Percentiles rank a stretch among this genome's conserved stretches.
phyloP scores from a whole-genome alignment of 2,329 filamentous ascomycete species.

The Ophiostoma sp. region DNA sequence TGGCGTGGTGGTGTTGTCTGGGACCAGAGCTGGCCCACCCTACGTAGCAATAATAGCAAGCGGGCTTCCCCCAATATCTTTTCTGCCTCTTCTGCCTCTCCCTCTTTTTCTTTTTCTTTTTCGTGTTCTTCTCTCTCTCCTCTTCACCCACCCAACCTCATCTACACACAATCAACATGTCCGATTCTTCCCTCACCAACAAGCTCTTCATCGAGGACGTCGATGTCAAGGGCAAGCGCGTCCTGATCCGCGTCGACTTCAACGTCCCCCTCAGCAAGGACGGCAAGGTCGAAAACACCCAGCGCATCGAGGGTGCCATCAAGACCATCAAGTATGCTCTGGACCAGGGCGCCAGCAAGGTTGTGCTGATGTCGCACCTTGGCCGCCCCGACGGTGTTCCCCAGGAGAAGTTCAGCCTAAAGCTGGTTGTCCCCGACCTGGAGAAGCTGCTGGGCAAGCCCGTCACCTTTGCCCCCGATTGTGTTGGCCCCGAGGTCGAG shows the following conservation, averaged over 20 bases:
- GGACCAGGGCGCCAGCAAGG: slow-evolving; percentile 83
- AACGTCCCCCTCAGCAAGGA: slow-evolving; percentile 93
- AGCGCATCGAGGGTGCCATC: slow-evolving; percentile 93
- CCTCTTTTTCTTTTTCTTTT: not conserved
- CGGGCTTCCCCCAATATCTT: not conserved
- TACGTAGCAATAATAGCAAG: not conserved
- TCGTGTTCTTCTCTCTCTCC: not conserved
- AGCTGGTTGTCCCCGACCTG: slow-evolving; percentile 84
- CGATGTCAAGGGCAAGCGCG: slow-evolving; percentile 96
- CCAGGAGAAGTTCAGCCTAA: slow-evolving; percentile 90
- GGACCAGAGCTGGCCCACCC: slow-evolving; percentile 6
- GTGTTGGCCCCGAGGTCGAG: slow-evolving; percentile 84
- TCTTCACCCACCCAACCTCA: not conserved
- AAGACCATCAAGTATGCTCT: slow-evolving; percentile 93
- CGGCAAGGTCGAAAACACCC: slow-evolving; percentile 95
- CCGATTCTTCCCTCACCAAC: slow-evolving; percentile 81
- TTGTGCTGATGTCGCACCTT: slow-evolving; percentile 97
- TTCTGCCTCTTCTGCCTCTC: not conserved
- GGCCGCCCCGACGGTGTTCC: slow-evolving; percentile 86
- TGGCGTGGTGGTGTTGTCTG: slow-evolving; percentile 11
- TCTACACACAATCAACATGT: slow-evolving; percentile 41
- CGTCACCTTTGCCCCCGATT: slow-evolving; percentile 86
- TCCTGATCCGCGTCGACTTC: slow-evolving; percentile 98
- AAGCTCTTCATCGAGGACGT: slow-evolving; percentile 96
- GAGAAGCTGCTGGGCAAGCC: slow-evolving; percentile 79